Conservation (phyloP, 2,329 filamentous ascomycete species). For the Verticillium dahliae region DNA sequence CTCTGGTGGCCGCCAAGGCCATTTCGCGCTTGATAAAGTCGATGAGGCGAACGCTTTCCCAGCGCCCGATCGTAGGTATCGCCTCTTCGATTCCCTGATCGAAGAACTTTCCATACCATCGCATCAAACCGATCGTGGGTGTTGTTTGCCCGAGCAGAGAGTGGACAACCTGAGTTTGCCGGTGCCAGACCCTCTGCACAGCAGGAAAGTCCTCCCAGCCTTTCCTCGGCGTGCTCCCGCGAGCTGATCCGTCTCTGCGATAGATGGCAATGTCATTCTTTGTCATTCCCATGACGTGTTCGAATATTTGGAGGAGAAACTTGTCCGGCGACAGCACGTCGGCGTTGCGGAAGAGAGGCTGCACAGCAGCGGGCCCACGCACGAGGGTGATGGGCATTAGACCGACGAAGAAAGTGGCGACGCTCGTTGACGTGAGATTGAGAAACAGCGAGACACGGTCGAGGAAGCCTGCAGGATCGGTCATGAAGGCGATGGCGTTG, state of each 20-base stretch:
- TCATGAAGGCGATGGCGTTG: slow-evolving; percentile 13
- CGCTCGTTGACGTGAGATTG: not conserved
- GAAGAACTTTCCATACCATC: slow-evolving; percentile 4
- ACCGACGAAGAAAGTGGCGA: slow-evolving; percentile 10
- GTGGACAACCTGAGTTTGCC: slow-evolving; percentile 8
- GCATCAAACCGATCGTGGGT: not conserved
- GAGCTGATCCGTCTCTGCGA: slow-evolving; percentile 10
- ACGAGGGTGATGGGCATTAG: slow-evolving; percentile 10
- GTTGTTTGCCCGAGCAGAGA: slow-evolving; percentile 8
- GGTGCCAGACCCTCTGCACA: slow-evolving; percentile 15
- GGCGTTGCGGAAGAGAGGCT: slow-evolving; percentile 3
- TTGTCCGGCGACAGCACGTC: not conserved
- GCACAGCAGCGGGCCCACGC: slow-evolving; percentile 9
- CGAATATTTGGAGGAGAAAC: slow-evolving; percentile 1
- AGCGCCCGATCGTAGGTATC: slow-evolving; percentile 7
- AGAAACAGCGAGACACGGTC: slow-evolving; percentile 5
- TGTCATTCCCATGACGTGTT: slow-evolving; percentile 9
- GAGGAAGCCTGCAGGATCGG: slow-evolving; percentile 7
- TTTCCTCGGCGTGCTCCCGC: slow-evolving; percentile 6
- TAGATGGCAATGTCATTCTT: slow-evolving; percentile 11
- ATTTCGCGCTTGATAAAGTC: slow-evolving; percentile 15
- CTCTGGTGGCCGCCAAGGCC: slow-evolving; percentile 11
- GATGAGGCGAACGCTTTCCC: slow-evolving; percentile 12
- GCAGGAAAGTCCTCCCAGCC: slow-evolving; percentile 10
- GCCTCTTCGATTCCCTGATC: slow-evolving; percentile 5